Evolutionary conservation across 2,329 filamentous ascomycete species (phyloP), one percentile per base, ranked within the genome.

Genomic region (Colletotrichum theobromicola): DNA sequence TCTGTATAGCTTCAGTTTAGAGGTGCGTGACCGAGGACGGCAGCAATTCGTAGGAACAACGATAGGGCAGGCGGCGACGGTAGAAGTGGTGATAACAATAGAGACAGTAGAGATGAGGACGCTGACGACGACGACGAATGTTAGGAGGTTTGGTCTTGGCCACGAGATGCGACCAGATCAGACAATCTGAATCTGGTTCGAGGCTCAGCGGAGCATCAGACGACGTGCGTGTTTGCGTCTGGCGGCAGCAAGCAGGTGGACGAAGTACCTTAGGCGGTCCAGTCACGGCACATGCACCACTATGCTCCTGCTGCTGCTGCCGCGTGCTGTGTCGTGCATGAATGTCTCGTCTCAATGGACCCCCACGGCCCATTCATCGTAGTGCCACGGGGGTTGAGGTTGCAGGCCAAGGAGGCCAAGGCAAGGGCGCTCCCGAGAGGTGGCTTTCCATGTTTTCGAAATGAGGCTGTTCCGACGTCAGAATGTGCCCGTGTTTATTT

Each of bases 391-490:
- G 42, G 42, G n/a, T 3, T 42, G 0, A 10, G 42, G n/a, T 46
- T 46, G 42, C n/a, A 46, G n/a, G 37, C 37, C 37, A 42, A 42
- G 37, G 16, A 26, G 10, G 35, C 65, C 65, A 68, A 60, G 65
- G n/a, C 30, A 60, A 67, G 50, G 34, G 35, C 30, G 16, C 16
- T 42, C 30, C 35, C 26, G 57, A 46, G 63, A 63, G 55, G 18
- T 24, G 18, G 30, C 24, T 32, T 28, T 35, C 18, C 46, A 2
- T 16, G 13, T 42, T n/a, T 46, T 12, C 24, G n/a, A n/a, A 68
- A 70, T 70, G 67, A 66, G 37, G 37, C 61, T 66, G 68, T 60
- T 66, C 35, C 67, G 67, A 74, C 67, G 67, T 71, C 71, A 74
- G 67, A 71, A n/a, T 28, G 42, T 18, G 42, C n/a, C 42, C 1